Base-by-base conservation (phyloP, 257 asterid species). In the Galeopsis tetrahit region DNA sequence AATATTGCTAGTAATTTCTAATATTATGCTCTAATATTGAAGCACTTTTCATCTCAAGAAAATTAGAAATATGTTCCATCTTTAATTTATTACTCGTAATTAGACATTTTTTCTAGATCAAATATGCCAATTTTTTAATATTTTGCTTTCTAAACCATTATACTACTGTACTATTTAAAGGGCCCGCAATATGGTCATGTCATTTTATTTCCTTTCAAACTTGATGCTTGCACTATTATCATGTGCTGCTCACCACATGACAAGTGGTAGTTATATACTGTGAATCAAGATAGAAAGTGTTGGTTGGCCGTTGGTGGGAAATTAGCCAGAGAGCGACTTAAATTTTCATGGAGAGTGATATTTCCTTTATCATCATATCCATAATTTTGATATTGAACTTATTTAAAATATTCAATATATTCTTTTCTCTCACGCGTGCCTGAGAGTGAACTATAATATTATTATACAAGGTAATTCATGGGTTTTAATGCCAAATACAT, bases 161-260 rank as follows among this genome's bases (percentile, higher is more conserved):
- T 66, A 65, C 15, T 44, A 10, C n/a, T 10, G 13, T 44, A 10
- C n/a, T 10, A 17, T 46, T 33, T n/a, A 52, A 14, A 59, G 76
- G 76, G 76, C 39, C 46, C 15, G 21, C 10, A 33, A 33, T 14
- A 28, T 32, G n/a, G 14, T 58, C 14, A 70, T 64, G 36, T 4
- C 55, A 40, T 21, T 42, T 42, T 70, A 43, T 59, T 28, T 63
- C 75, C 75, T 59, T 71, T 35, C 34, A 28, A 52, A 36, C 48
- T 59, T 44, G 49, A 34, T 60, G 69, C 14, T 60, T 71, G 62
- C 42, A 13, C 39, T 71, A 11, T 40, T 39, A 55, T 40, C 66
- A 55, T 21, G 31, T 43, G 63, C 49, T 7, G 21, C 15, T 2
- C 13, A 3, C 61, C 35, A 49, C 62, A 56, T 15, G 62, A 34